Evolutionary conservation across 179 eudicot species (phyloP), one percentile per base, ranked within the genome.

Genomic region (Amaranthus tricolor): DNA sequence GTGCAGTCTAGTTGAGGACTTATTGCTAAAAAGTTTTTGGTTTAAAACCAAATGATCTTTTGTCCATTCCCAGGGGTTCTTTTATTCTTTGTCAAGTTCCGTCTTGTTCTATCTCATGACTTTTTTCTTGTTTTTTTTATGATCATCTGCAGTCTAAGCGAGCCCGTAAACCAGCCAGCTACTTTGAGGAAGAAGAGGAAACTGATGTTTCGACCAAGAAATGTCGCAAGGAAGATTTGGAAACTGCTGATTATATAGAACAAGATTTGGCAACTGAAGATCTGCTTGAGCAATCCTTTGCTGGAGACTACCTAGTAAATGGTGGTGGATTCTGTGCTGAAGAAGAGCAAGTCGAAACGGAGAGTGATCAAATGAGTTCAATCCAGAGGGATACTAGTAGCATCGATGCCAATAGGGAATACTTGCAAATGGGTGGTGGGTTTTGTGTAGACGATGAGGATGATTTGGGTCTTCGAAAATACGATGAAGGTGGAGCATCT

Each of bases 391-490:
- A 68, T 67, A 80, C 78, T 57, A 54, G 73, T 52, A 16, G 44
- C 44, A 58, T 24, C 47, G 80, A 76, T 67, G 79, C 54, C 50
- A 84, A 85, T 47, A 58, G 84, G n/a, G 91, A 88, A 17, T 88
- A 86, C 82, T 88, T 91, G 64, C 77, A 82, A 70, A 78, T 78
- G 62, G 92, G 96, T 7, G 92, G 96, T 75, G 97, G 97, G 48
- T 91, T 94, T 82, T 86, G 96, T 81, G 65, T 81, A 77, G 87
- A 86, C n/a, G 92, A 83, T 65, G 86, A 68, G 24, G 74, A 62
- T 52, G 73, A 79, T 31, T 56, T 20, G 62, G 82, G 76, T 55
- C 31, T 59, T 9, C 80, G 53, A 24, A 55, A 45, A 63, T 21
- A 62, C 62, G 68, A 53, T 58, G 59, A 74, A 57, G 71, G 74